Evolutionary conservation across 108 stramenopile genomes (phyloP).

Genomic region (Cyclotella cryptica): DNA sequence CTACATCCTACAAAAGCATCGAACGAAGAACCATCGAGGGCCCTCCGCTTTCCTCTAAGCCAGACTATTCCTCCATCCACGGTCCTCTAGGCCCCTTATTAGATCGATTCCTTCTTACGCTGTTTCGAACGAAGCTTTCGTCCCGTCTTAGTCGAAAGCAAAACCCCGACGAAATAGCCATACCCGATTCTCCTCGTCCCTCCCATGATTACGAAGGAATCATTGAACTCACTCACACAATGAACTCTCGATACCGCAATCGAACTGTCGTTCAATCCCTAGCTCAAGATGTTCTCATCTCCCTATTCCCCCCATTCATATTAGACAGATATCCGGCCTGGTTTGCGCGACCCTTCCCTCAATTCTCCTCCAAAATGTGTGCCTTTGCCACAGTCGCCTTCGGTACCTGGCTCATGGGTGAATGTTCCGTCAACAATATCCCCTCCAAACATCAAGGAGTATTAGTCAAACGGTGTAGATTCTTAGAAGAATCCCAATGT

Average conservation of each 20-base stretch:
- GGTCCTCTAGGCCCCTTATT: conserved; percentile 72
- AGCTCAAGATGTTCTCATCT: conserved; percentile 68
- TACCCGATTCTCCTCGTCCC: conserved; percentile 39
- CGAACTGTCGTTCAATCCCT: conserved; percentile 58
- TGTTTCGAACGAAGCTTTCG: conserved; percentile 70
- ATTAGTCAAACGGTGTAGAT: conserved; percentile 92
- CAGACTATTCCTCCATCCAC: conserved; percentile 75
- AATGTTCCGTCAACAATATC: conserved; percentile 87
- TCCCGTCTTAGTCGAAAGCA: conserved; percentile 46
- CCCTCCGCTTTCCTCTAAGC: conserved; percentile 69
- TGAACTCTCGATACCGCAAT: conserved; percentile 69
- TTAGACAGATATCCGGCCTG: conserved; percentile 71
- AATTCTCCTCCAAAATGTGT: conserved; percentile 85
- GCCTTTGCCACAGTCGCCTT: conserved; percentile 88
- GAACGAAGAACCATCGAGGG: conserved; percentile 48
- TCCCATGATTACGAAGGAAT: conserved; percentile 67
- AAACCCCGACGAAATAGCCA: conserved; percentile 20
- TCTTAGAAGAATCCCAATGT: conserved; percentile 90
- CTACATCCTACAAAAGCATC: no score
- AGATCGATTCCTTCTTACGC: conserved; percentile 63
- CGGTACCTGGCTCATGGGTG: conserved; percentile 95
- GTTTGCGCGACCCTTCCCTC: conserved; percentile 73
- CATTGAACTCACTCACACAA: conserved; percentile 68
- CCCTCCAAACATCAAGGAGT: conserved; percentile 76
- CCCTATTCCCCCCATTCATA: conserved; percentile 51